phyloP scores from a whole-genome alignment of 352 stramenopile genomes.

The Phytopythium litorale region DNA sequence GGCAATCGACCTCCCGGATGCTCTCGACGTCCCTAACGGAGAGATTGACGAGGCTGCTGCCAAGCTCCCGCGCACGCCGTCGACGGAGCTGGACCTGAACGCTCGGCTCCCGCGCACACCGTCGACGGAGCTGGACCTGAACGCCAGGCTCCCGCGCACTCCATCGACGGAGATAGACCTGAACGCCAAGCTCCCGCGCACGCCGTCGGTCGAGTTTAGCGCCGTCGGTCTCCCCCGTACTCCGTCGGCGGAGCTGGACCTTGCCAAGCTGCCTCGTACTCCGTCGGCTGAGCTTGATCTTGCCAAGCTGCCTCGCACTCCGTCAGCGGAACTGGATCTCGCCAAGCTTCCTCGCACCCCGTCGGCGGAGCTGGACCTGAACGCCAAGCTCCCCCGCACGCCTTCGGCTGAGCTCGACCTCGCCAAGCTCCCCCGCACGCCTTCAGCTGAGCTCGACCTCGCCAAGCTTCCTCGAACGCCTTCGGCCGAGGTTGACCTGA shows the following conservation, averaged over 20 bases:
- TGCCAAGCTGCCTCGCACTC: not conserved
- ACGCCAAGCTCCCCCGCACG: not conserved
- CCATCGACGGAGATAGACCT: conserved; percentile 2
- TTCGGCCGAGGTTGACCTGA: not conserved
- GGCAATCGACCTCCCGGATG: conserved; percentile 12
- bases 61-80: not conserved
- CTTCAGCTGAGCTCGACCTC: not conserved
- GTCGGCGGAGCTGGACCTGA: not conserved
- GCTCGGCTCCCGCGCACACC: conserved; percentile 2
- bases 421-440: not conserved
- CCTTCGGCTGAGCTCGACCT: not conserved
- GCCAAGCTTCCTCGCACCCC: not conserved
- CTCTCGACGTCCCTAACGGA: conserved; percentile 7
- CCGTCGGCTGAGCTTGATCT: conserved; percentile 2
- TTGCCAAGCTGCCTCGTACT: not conserved
- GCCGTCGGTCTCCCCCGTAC: not conserved
- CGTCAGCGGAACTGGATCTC: not conserved
- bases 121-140: not conserved
- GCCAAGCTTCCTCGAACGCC: not conserved
- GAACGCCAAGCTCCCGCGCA: not conserved
- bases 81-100: not conserved
- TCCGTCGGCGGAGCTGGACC: not conserved
- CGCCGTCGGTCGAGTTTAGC: not conserved
- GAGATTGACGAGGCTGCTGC: not conserved
- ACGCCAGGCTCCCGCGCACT: not conserved